Conservation (phyloP, 108 stramenopile species). For the Nannochloropsis oceanica region DNA sequence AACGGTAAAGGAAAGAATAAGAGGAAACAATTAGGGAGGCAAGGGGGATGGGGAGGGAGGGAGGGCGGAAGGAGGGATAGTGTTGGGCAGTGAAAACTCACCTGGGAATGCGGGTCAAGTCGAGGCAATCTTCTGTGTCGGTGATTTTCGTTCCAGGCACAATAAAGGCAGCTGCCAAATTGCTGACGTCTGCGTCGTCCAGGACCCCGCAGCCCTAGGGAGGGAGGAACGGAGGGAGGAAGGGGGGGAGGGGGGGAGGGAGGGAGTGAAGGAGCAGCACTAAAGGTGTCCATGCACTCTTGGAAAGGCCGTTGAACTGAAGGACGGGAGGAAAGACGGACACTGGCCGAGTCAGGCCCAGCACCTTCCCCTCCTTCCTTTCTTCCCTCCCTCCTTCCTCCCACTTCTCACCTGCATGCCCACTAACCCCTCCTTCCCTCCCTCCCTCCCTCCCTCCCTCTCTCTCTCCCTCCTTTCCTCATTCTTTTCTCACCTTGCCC, state of each 20-base stretch:
- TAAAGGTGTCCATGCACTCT: neutral
- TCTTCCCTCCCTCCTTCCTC: neutral
- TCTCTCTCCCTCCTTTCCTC: neutral
- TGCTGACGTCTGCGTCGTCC: neutral
- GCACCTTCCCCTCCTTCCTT: neutral
- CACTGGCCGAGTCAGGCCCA: neutral
- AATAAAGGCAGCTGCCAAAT: neutral
- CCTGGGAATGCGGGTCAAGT: neutral
- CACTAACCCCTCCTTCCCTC: neutral
- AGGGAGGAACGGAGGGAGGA: neutral
- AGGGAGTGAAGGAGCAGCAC: neutral
- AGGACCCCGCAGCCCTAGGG: neutral
- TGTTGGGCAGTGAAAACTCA: neutral
- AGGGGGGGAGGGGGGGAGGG: neutral
- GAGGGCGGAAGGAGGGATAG: neutral
- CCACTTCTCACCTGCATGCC: conserved; percentile 3
- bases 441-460: neutral
- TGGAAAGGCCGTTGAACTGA: neutral
- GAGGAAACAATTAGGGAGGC: neutral
- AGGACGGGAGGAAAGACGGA: neutral
- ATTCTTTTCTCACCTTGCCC: neutral
- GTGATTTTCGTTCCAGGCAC: neutral
- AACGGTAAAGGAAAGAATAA: too few species aligned
- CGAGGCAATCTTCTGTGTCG: neutral
- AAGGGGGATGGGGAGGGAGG: neutral